Evolutionary conservation across 1,139 yeast genomes (phyloP), one percentile per base, ranked within the genome.

Genomic region (Suhomyces choctaworum): DNA sequence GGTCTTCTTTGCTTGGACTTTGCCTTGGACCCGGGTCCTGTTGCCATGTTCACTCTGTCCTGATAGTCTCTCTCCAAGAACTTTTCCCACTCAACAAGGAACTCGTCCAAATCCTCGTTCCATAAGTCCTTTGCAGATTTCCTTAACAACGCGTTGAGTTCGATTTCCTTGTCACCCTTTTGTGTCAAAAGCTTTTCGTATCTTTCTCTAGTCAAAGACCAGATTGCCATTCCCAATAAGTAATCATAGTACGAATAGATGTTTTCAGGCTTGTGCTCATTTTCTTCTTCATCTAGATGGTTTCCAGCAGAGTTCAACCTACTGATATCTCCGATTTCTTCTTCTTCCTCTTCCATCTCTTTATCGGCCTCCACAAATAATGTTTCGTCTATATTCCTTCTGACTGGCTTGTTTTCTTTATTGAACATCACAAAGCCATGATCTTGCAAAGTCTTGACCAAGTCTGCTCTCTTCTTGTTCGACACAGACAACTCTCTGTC

Each of bases 181-280:
- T 89, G 95, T 35, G 72, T 71, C 50, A 89, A 65, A 43, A 92
- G 67, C 50, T 77, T 81, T 51, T 88, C 92, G 54, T 89, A 92
- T 48, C 95, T 75, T 63, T 94, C 99, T 42, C 73, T 73, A 1
- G 98, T 90, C 54, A 92, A 77, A 20, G 96, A 82, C 95, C 97
- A 89, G 49, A 94, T 81, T 24, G 90, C 78, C 96, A 94, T 86
- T 36, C 92, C 90, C 37, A 86, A 66, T 44, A 86, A 67, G 48
- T 86, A 86, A 52, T 86, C 95, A 58, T 76, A 78, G 41, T 86
- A 70, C 40, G 85, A 70, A 51, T 73, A 70, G 10, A 71, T 52
- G 4, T 66, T 66, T 34, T 65, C 72, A 2, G 76, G 76, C 29
- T 59, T 61, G 35, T 59, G 59, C 13, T 50, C 60, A 16, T 50